Evolutionary conservation across 164 flowering plant genomes (phyloP).

Genomic region (Berberis vulgaris): DNA sequence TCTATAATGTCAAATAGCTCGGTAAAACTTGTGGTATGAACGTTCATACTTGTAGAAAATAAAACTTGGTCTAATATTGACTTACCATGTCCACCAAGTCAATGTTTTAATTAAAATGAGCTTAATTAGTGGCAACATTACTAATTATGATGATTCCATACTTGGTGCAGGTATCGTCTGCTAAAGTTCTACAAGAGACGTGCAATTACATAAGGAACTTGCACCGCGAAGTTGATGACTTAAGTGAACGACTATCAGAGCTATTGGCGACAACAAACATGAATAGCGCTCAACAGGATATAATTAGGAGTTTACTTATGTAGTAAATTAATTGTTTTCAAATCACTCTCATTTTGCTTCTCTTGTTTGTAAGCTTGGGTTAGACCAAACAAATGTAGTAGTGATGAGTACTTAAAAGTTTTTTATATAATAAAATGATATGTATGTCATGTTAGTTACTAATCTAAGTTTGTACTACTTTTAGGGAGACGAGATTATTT

Average conservation of each 20-base stretch:
- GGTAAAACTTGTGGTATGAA: no score
- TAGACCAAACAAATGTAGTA: not conserved
- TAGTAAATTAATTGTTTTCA: not conserved
- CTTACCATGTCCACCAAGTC: no score
- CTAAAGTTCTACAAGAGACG: constrained; percentile 62
- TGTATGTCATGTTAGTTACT: not conserved
- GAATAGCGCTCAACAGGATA: constrained; percentile 53
- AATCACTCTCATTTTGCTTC: no score
- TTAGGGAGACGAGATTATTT: no score
- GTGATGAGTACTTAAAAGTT: constrained; percentile 2
- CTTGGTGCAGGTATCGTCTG: constrained; percentile 45
- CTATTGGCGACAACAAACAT: constrained; percentile 51
- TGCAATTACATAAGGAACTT: constrained; percentile 65
- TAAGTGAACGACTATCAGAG: constrained; percentile 58
- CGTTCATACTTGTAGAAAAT: no score
- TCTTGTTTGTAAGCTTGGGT: not conserved
- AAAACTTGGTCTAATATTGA: no score
- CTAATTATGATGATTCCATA: not conserved
- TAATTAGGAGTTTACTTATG: constrained; percentile 58
- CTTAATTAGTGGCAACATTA: no score
- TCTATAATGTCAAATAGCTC: no score
- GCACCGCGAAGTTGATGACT: constrained; percentile 58
- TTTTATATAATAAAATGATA: not conserved
- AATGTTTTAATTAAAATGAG: no score
- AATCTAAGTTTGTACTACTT: no score